Base-by-base conservation (phyloP, 202 grass and related monocot species). In the Cymbopogon flexuosus region DNA sequence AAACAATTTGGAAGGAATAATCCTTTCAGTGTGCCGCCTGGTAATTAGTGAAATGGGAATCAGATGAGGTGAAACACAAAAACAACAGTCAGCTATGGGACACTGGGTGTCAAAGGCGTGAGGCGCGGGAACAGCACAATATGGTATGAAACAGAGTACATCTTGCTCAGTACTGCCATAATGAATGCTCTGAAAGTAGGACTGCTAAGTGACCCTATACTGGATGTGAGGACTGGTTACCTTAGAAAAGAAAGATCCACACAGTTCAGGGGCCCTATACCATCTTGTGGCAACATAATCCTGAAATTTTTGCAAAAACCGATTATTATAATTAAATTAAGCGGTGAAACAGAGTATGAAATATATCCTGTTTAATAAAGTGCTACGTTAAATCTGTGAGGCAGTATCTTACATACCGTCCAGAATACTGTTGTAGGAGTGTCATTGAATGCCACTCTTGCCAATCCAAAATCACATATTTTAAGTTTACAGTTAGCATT, bases 251-350 rank as follows among this genome's bases (percentile, higher is more conserved):
- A 99, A 99, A 75, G 96, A 99, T 68, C 96, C 96, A 61, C 96
- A 99, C 45, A 99, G 68, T 79, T 99, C 96, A 75, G 96, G 96
- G 69, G 96, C 96, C 76, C 96, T 93, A 70, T 99, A 99, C 96
- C 96, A 99, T 84, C 96, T 99, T 62, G 96, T 99, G 81, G 92
- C 96, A 73, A 99, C 96, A 84, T 99, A 99, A 85, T 99, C 96
- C 96, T 99, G 87, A 40, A 76, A 79, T 40, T 47, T 58, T 51
- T 56, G 77, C 39, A 39, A 76, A 76, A 59, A 85, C 45, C 68
- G 24, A 67, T 52, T 27, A 79, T 63, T 49, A 80, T 36, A 75
- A 59, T 51, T 60, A 72, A 75, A 59, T 51, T 60, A 72, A 52
- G 18, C 64, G 27, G 3, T 24, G 64, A 59, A 36, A 81, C 8